These are phyloP conservation scores for Durio zibethinus DNA, from an alignment of 345 rosid genomes.

Conservation along the genomic window DNA sequence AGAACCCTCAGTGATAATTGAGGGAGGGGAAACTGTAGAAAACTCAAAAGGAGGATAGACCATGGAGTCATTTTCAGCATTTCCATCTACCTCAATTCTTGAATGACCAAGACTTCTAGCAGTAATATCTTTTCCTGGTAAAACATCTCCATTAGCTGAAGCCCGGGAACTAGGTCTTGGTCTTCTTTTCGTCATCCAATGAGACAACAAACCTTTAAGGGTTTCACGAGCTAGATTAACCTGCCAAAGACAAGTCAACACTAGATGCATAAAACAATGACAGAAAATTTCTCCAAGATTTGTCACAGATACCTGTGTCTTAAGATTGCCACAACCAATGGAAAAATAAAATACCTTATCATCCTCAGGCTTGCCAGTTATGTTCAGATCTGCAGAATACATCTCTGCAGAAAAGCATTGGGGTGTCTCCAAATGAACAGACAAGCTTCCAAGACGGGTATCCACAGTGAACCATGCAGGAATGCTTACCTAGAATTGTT, in stretches of 20 bases:
- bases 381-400: conserved; percentile 94
- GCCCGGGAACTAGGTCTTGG: conserved; percentile 64
- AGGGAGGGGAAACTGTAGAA: conserved; percentile 78
- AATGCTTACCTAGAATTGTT: conserved; percentile 72
- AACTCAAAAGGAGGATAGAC: conserved; percentile 94
- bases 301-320: not conserved
- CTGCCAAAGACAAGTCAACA: conserved; percentile 33
- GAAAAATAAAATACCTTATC: conserved; percentile 61
- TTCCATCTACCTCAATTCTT: conserved; percentile 64
- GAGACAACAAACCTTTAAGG: conserved; percentile 85
- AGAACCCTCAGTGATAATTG: conserved; percentile 92
- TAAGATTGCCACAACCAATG: not conserved
- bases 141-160: conserved; percentile 67
- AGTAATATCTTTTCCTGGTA: conserved; percentile 59
- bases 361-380: conserved; percentile 91
- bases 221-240: conserved; percentile 97
- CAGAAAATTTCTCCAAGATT: not conserved
- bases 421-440: conserved; percentile 92
- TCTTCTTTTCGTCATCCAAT: conserved; percentile 85
- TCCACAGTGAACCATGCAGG: conserved; percentile 98
- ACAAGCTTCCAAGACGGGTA: conserved; percentile 91
- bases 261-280: not conserved
- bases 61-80: conserved; percentile 64
- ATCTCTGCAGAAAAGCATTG: conserved; percentile 99
- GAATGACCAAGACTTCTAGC: conserved; percentile 56